A percentile compares a stretch with the other conserved stretches of the same genome.
phyloP scores from a whole-genome alignment of 1,139 yeast genomes.

The Scheffersomyces insectosa region DNA sequence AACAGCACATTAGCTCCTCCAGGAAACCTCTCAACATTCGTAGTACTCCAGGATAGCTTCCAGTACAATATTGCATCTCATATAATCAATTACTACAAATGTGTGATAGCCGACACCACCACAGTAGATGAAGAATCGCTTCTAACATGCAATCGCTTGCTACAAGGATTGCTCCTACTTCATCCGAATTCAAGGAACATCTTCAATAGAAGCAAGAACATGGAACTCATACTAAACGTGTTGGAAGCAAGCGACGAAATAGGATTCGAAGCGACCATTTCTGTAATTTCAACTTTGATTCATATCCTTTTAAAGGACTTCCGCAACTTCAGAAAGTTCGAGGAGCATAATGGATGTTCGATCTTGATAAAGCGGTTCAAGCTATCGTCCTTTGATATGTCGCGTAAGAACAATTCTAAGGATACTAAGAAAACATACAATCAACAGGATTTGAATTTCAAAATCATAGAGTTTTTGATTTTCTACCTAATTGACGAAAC shows the following conservation, averaged over 20 bases:
- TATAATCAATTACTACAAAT: slow-evolving; percentile 29
- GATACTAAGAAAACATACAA: slow-evolving; percentile 8
- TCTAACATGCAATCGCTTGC: slow-evolving; percentile 38
- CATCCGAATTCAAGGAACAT: slow-evolving; percentile 58
- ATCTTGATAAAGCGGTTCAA: slow-evolving; percentile 46
- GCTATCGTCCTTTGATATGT: slow-evolving; percentile 12
- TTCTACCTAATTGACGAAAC: slow-evolving; percentile 74
- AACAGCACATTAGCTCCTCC: slow-evolving; percentile 5
- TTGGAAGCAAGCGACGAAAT: slow-evolving; percentile 17
- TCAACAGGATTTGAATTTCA: slow-evolving; percentile 52
- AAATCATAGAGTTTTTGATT: slow-evolving; percentile 69
- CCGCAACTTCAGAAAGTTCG: slow-evolving; percentile 60
- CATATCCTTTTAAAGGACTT: slow-evolving; percentile 61
- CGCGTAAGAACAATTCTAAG: background rate
- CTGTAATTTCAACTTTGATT: slow-evolving; percentile 58
- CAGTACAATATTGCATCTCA: slow-evolving; percentile 48
- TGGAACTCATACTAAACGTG: slow-evolving; percentile 31
- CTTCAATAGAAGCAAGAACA: slow-evolving; percentile 37
- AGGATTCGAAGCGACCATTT: slow-evolving; percentile 29
- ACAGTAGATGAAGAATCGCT: slow-evolving; percentile 7
- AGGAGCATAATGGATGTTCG: slow-evolving; percentile 57
- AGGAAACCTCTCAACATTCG: slow-evolving; percentile 34
- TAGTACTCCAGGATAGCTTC: slow-evolving; percentile 52
- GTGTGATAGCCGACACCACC: background rate
- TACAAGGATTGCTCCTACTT: slow-evolving; percentile 64